A percentile compares a stretch with the other conserved stretches of the same genome.
Conservation (phyloP, 2,329 filamentous ascomycete genomes). For the Dendryphion nanum region DNA sequence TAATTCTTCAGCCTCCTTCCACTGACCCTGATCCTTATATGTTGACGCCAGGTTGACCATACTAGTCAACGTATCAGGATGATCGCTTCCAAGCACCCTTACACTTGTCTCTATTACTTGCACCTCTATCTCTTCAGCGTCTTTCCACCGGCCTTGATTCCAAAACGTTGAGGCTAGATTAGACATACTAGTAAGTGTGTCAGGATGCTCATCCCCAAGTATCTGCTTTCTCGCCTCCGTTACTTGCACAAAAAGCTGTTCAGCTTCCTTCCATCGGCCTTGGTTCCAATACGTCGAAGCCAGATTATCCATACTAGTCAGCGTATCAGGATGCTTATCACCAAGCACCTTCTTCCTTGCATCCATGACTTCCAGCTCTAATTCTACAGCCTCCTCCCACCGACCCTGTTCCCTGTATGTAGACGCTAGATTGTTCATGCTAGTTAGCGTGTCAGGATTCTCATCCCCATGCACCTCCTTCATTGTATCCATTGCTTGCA, state of each 20-base stretch:
- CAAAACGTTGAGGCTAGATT: not conserved
- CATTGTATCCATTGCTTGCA: not conserved
- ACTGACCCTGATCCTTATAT: not conserved
- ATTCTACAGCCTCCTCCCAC: not conserved
- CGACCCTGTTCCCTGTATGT: not conserved
- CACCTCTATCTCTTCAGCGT: not conserved
- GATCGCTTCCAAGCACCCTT: not conserved
- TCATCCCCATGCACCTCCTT: not conserved
- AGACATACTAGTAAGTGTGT: not conserved
- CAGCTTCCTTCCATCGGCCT: slow-evolving; percentile 1
- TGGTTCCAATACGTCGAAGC: slow-evolving; percentile 2
- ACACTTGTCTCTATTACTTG: not conserved
- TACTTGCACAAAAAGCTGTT: slow-evolving; percentile 1
- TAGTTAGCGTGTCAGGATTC: slow-evolving; percentile 1
- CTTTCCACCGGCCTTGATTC: not conserved
- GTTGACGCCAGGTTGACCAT: not conserved
- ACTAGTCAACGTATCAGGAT: slow-evolving; percentile 1
- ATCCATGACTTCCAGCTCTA: not conserved
- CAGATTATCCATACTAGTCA: slow-evolving; percentile 2
- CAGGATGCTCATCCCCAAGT: not conserved
- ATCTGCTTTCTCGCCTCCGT: not conserved
- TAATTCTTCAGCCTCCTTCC: not conserved
- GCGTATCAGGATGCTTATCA: slow-evolving; percentile 1
- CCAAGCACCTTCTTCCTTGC: not conserved
- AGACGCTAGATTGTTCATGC: slow-evolving; percentile 1